A percentile compares a stretch with the other conserved stretches of the same genome.
phyloP scores from a whole-genome alignment of 768 basidiomycete species.

The Suillus subluteus region DNA sequence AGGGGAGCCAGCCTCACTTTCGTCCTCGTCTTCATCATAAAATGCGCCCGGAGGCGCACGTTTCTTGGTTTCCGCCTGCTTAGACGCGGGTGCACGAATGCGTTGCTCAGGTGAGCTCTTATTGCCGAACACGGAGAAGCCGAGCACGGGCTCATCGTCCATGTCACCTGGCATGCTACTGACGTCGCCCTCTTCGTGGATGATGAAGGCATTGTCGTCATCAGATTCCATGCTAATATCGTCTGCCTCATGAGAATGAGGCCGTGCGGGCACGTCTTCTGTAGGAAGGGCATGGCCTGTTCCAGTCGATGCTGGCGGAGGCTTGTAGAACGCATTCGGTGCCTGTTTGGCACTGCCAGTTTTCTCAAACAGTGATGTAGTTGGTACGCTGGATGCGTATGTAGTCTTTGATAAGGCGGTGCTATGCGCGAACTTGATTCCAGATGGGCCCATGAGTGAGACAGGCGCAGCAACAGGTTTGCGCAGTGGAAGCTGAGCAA shows the following conservation, averaged over 20 bases:
- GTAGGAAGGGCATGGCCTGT: conserved; percentile 20
- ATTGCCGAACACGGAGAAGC: conserved; percentile 34
- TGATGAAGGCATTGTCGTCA: conserved; percentile 11
- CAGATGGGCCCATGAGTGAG: conserved; percentile 19
- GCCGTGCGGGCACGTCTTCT: conserved; percentile 15
- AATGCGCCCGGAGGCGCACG: conserved; percentile 52
- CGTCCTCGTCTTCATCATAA: conserved; percentile 44
- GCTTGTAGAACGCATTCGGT: conserved; percentile 71
- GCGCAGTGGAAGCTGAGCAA: conserved; percentile 8
- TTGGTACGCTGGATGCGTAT: conserved; percentile 3
- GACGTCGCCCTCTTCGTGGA: conserved; percentile 10
- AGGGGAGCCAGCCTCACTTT: conserved; percentile 15
- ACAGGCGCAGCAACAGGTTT: conserved; percentile 7
- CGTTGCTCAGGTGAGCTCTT: conserved; percentile 20
- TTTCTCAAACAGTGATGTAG: conserved; percentile 44
- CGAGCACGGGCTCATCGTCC: conserved; percentile 22
- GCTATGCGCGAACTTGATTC: conserved; percentile 12
- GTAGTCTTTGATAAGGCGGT: conserved; percentile 9
- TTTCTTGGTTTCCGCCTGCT: conserved; percentile 25
- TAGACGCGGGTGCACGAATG: conserved; percentile 15
- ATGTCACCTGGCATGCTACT: conserved; percentile 6
- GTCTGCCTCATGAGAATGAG: conserved; percentile 9
- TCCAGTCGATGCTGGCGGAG: conserved; percentile 36
- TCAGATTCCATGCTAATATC: conserved; percentile 22
- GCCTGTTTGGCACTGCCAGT: conserved; percentile 51